phyloP scores from a whole-genome alignment of 2,329 filamentous ascomycete species.

The Verticillium tricorpus region DNA sequence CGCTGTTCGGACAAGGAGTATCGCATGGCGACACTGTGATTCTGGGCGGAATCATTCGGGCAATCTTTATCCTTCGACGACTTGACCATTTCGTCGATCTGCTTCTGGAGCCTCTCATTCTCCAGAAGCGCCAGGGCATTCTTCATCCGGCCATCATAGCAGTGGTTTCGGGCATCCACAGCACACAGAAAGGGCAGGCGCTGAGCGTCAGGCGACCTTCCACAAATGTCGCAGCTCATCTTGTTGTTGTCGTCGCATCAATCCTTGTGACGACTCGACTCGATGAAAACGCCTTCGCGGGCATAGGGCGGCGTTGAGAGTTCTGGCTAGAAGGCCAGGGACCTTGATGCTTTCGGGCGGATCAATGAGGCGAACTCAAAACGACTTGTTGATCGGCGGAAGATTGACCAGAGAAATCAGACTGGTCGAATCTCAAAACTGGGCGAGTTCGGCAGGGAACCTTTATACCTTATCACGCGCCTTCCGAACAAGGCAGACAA shows the following conservation, averaged over 20 bases:
- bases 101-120: constrained; percentile 49
- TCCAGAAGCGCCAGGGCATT: constrained; percentile 57
- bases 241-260: neutral
- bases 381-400: neutral
- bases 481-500: neutral
- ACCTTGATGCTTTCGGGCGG: neutral
- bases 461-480: neutral
- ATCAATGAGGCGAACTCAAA: neutral
- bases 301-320: neutral
- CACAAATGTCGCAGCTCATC: constrained; percentile 69
- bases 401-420: neutral
- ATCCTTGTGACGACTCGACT: neutral
- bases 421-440: neutral
- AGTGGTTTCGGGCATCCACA: constrained; percentile 63
- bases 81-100: constrained; percentile 39
- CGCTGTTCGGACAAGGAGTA: constrained; percentile 41
- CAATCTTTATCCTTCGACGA: neutral
- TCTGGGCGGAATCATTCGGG: neutral
- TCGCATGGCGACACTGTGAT: neutral
- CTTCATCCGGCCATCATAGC: constrained; percentile 62
- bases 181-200: constrained; percentile 63
- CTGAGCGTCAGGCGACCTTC: constrained; percentile 47
- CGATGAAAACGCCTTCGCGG: neutral
- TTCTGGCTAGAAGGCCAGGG: neutral
- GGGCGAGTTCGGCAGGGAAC: neutral